phyloP scores from a whole-genome alignment of 2,329 filamentous ascomycete genomes.

The Colletotrichum sublineola region DNA sequence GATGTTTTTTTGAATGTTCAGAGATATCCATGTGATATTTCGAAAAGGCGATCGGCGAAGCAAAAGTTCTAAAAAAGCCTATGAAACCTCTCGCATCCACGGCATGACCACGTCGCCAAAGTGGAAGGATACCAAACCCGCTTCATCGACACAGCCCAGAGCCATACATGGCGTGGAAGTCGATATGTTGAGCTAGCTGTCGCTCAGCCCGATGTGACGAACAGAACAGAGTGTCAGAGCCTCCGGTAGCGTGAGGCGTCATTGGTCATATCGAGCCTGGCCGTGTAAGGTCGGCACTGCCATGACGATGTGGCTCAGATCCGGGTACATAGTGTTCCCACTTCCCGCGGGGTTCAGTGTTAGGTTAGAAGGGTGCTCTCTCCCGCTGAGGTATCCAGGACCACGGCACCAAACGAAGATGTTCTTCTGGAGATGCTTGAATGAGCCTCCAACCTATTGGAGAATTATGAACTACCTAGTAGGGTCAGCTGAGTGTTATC shows the following conservation, averaged over 20 bases:
- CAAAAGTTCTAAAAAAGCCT: background rate
- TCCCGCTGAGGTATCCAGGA: too few relatives aligned
- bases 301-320: conserved; percentile 25
- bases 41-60: background rate
- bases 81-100: background rate
- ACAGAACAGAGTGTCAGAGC: background rate
- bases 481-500: too few relatives aligned
- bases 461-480: too few relatives aligned
- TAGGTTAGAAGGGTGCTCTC: too few relatives aligned
- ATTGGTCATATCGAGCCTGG: background rate
- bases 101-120: background rate
- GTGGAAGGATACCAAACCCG: background rate
- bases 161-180: background rate
- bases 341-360: conserved; percentile 8
- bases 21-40: rapidly evolving
- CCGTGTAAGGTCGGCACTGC: background rate
- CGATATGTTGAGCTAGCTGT: background rate
- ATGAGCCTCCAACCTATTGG: too few relatives aligned
- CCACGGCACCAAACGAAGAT: too few relatives aligned
- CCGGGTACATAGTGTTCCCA: conserved; percentile 11
- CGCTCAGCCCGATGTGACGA: background rate
- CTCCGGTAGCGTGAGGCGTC: conserved; percentile 18
- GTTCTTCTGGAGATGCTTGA: too few relatives aligned
- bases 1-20: background rate
- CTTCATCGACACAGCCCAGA: background rate